These are phyloP conservation scores for Botrytis byssoidea DNA, from an alignment of 2,329 filamentous ascomycete species.

Conservation along the genomic window DNA sequence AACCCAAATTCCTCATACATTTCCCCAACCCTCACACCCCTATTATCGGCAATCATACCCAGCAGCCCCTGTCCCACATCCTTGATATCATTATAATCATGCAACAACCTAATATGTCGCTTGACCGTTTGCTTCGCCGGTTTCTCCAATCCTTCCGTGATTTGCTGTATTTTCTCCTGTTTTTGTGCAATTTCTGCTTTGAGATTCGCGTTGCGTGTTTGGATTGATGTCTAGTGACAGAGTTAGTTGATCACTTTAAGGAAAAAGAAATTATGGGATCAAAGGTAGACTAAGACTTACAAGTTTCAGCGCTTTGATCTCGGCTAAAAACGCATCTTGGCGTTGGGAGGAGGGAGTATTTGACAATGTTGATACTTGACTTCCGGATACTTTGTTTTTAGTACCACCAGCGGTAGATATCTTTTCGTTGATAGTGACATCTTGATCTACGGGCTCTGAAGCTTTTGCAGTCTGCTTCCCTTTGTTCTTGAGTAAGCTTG, in stretches of 20 bases:
- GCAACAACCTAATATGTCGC: conserved; percentile 62
- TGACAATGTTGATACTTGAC: background rate
- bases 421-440: background rate
- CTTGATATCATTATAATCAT: conserved; percentile 70
- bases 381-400: background rate
- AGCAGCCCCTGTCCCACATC: conserved; percentile 66
- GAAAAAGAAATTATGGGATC: background rate
- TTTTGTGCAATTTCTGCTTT: conserved; percentile 37
- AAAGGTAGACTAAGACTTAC: conserved; percentile 26
- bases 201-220: conserved; percentile 48
- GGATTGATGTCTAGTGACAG: conserved; percentile 34
- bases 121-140: conserved; percentile 52
- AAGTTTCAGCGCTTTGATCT: conserved; percentile 38
- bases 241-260: conserved; percentile 40
- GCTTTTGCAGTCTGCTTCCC: background rate
- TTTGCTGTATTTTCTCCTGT: conserved; percentile 41
- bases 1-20: conserved; percentile 41
- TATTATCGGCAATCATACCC: conserved; percentile 64
- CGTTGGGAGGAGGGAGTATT: conserved; percentile 17
- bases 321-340: conserved; percentile 33
- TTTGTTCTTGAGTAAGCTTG: conserved; percentile 5
- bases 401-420: background rate
- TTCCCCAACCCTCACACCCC: conserved; percentile 48
- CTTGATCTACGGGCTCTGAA: background rate
- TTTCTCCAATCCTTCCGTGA: conserved; percentile 38